Base-by-base conservation (phyloP, 331 rosid genomes). In the Telfairia occidentalis region DNA sequence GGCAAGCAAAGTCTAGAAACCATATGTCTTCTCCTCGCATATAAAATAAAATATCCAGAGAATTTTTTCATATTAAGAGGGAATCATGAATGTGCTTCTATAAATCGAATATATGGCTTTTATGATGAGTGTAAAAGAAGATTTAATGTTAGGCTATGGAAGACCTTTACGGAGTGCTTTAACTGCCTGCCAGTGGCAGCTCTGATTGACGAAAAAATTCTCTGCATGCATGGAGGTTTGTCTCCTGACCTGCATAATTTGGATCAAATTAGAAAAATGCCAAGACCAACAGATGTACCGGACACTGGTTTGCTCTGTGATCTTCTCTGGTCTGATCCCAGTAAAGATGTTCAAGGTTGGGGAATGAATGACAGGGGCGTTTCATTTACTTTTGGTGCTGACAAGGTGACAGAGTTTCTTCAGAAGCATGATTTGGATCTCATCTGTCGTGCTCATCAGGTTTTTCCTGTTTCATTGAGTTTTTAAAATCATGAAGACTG, bases 221-320 rank as follows among this genome's bases (percentile, higher is more conserved):
- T 85, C 4, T 85, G 88, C 79, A 85, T 85, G 88, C 88, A 85
- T 43, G 88, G 88, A 5, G 88, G 88, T 1, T 77, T 85, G 57
- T 85, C 88, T 15, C 88, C 88, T 4, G 88, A 85, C 5, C 73
- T 85, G 77, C 76, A 78, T 29, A 80, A 69, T 28, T 82, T 85
- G 75, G 34, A 82, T 63, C 82, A 79, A 18, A 82, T 85, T 79
- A 43, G 84, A 82, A 34, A 38, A 15, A 35, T 73, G 77, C 24
- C 32, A 13, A 85, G 88, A 61, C 88, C 88, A 0, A 71, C 81
- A 9, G 88, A 81, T 21, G 88, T 85, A 55, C 88, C 86, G 2
- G 88, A 85, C 16, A 75, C 83, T 0, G 88, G 88, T 1, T 83
- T 85, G 63, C 71, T 85, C 9, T 85, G 88, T 32, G 88, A 85